Percentiles rank a stretch among this genome's conserved stretches.
Evolutionary conservation across 495 filamentous ascomycete species (phyloP).

Genomic region (Penicillium bovifimosum): DNA sequence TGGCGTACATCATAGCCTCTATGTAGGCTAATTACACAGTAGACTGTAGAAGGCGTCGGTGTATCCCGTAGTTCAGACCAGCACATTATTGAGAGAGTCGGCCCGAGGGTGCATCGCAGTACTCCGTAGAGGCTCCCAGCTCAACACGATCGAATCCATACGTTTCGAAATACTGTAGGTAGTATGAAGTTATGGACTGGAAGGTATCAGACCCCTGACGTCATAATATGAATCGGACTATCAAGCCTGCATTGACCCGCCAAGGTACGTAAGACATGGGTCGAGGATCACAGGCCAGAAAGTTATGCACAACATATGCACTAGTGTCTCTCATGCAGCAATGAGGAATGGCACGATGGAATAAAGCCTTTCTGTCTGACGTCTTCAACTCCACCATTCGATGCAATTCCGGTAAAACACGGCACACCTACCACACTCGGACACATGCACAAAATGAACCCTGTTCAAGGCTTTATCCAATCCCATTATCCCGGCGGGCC

Average conservation of each 20-base stretch:
- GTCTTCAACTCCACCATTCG: not conserved
- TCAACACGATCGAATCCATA: not conserved
- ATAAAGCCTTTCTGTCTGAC: no score
- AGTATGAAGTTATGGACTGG: no score
- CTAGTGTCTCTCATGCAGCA: no score
- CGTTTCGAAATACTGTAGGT: no score
- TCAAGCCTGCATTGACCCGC: not conserved
- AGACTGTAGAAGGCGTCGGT: not conserved
- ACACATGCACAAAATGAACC: not conserved
- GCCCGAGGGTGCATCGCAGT: no score
- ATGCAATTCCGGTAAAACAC: not conserved
- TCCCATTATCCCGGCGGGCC: not conserved
- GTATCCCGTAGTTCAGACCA: not conserved
- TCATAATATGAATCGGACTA: no score
- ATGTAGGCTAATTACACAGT: no score
- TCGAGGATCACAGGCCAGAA: not conserved
- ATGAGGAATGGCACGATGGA: no score
- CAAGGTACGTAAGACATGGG: conserved; percentile 1
- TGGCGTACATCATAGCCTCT: not conserved
- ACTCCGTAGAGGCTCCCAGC: no score
- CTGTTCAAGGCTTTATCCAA: not conserved
- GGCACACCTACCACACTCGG: not conserved
- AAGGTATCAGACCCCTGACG: conserved; percentile 7
- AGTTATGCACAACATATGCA: no score
- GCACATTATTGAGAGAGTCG: not conserved